A percentile compares a stretch with the other conserved stretches of the same genome.
Evolutionary conservation across 805 yeast species (phyloP).

Genomic region (Sporopachydermia lactativora): DNA sequence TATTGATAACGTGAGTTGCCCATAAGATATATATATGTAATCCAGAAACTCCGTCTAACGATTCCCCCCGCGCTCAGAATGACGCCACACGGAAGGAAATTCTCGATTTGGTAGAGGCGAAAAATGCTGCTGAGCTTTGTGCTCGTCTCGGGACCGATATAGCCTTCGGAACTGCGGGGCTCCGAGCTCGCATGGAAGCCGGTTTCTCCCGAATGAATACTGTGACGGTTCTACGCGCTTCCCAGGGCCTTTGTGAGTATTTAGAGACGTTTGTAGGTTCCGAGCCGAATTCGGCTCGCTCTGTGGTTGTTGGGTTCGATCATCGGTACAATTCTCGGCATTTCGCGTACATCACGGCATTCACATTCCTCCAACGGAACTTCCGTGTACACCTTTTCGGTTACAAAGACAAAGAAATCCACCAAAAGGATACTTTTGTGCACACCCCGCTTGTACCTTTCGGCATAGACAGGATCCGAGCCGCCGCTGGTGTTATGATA

Average conservation of each 20-base stretch:
- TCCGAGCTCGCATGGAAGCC: constrained; percentile 78
- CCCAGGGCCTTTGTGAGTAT: constrained; percentile 64
- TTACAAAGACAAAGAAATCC: constrained; percentile 2
- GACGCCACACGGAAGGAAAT: constrained; percentile 44
- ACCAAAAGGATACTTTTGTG: constrained; percentile 21
- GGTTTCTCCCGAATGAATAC: constrained; percentile 85
- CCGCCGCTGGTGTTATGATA: constrained; percentile 82
- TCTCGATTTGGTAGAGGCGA: constrained; percentile 22
- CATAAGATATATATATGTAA: not conserved
- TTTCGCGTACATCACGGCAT: constrained; percentile 70
- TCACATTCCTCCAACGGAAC: constrained; percentile 56
- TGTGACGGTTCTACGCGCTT: constrained; percentile 78
- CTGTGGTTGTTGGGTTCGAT: constrained; percentile 79
- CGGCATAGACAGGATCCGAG: constrained; percentile 45
- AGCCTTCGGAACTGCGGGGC: constrained; percentile 87
- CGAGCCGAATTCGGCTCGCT: constrained; percentile 20
- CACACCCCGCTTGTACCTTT: constrained; percentile 94
- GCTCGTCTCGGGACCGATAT: constrained; percentile 43
- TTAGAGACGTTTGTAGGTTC: constrained; percentile 11
- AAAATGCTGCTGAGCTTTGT: constrained; percentile 32
- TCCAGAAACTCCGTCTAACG: constrained; percentile 13
- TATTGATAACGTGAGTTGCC: constrained; percentile 21
- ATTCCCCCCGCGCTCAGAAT: constrained; percentile 22
- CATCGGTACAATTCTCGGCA: constrained; percentile 70
- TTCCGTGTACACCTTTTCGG: constrained; percentile 56